Evolutionary conservation across 495 filamentous ascomycete genomes (phyloP), one percentile per base, ranked within the genome.

Genomic region (Penicillium verhagenii): DNA sequence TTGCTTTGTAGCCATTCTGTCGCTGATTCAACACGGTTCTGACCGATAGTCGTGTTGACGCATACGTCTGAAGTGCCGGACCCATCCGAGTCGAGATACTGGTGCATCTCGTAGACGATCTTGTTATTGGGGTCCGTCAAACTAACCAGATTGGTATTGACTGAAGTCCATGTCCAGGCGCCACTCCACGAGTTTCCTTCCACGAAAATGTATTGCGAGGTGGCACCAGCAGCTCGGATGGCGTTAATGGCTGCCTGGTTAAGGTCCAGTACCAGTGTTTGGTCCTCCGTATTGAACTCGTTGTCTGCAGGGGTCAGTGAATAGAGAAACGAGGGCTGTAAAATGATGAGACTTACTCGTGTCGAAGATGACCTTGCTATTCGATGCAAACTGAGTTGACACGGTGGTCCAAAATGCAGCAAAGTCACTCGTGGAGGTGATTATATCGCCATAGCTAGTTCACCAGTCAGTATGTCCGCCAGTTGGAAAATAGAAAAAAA

Each of bases 231-330:
- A 11, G 71, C 79, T 49, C 87, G 85, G 69, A 91, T 88, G 54
- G 77, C 83, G 59, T 86, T 73, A 64, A 90, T 88, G 57, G 87
- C 86, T 21, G 84, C 87, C 71, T 90, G 86, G 79, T 89, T 89
- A 46, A 89, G 82, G 58, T 83, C 65, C 29, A 86, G 73, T 38
- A 89, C 86, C 10, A 88, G 82, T 24, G 64, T 69, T 66, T 89
- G 84, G 61, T 85, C 81, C 80, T 88, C 87, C 66, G 83, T 82
- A 66, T 90, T 78, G 72, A 81, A 89, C 67, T 90, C 87, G 68
- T 91, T 91, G 79, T 89, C 88, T 79, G 60, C 82, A 78, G 37
- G 26, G 21, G n/a, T 48, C n/a, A 13, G 24, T 52, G 20, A 33
- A 28, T 20, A 45, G 23, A 24, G 6, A 23, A 45, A 26, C 0